phyloP scores from a whole-genome alignment of 2,329 filamentous ascomycete species.

The Neonectria sp. region DNA sequence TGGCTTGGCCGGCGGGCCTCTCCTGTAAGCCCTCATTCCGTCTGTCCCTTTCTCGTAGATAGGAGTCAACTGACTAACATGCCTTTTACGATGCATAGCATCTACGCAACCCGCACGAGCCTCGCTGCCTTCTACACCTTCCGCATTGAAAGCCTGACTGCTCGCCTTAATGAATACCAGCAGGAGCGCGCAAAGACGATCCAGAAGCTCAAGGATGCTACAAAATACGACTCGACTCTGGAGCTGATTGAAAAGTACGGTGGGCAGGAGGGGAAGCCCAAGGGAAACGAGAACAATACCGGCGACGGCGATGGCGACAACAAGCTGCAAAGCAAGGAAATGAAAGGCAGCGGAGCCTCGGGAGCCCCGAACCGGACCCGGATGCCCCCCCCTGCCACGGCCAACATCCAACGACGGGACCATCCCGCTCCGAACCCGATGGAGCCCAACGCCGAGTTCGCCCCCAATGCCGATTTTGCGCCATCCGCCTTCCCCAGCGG shows the following conservation, averaged over 20 bases:
- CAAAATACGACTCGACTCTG: conserved; percentile 95
- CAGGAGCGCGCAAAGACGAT: conserved; percentile 89
- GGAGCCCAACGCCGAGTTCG: conserved; percentile 75
- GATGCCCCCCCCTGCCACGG: conserved; percentile 72
- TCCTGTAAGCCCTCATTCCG: conserved; percentile 71
- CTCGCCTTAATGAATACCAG: conserved; percentile 80
- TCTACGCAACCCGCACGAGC: conserved; percentile 79
- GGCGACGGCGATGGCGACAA: conserved; percentile 30
- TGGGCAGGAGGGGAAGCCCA: conserved; percentile 69
- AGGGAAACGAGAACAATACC: conserved; percentile 50
- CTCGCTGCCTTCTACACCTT: conserved; percentile 84
- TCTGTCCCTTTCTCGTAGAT: neutral
- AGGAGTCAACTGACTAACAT: conserved; percentile 32
- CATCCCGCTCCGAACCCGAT: conserved; percentile 48
- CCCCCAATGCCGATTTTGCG: conserved; percentile 73
- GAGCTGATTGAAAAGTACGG: conserved; percentile 96
- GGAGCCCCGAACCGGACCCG: conserved; percentile 58
- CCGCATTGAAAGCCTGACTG: conserved; percentile 79
- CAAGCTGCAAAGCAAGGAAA: conserved; percentile 25
- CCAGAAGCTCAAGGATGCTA: conserved; percentile 93
- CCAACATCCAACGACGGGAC: conserved; percentile 69
- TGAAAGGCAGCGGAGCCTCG: conserved; percentile 32
- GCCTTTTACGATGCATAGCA: conserved; percentile 65
- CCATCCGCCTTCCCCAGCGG: conserved; percentile 55
- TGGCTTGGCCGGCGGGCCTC: conserved; percentile 82